These are phyloP conservation scores for Phaseolus lunatus DNA, from an alignment of 306 rosid genomes.

Conservation along the genomic window DNA sequence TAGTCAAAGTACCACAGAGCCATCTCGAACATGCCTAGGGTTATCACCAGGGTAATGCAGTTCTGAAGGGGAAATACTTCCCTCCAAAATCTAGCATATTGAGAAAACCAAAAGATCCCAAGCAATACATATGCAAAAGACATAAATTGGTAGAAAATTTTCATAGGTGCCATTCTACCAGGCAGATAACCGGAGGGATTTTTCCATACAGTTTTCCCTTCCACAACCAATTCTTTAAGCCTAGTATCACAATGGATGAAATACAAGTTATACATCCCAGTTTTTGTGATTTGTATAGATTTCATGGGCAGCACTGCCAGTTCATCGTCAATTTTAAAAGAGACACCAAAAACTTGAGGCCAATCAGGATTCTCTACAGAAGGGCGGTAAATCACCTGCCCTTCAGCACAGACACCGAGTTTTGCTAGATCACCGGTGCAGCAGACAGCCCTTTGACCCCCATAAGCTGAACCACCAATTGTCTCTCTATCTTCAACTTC, in stretches of 20 bases:
- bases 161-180: conserved; percentile 98
- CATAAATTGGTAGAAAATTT: conserved; percentile 87
- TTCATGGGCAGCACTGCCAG: conserved; percentile 60
- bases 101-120: conserved; percentile 93
- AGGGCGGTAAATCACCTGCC: conserved; percentile 79
- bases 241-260: conserved; percentile 90
- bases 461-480: conserved; percentile 96
- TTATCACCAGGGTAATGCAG: conserved; percentile 88
- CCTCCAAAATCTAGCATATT: conserved; percentile 88
- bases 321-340: conserved; percentile 65
- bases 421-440: conserved; percentile 94
- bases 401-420: conserved; percentile 84
- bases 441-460: conserved; percentile 98
- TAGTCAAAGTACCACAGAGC: conserved; percentile 93
- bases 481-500: conserved; percentile 97
- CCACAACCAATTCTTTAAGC: conserved; percentile 74
- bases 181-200: conserved; percentile 91
- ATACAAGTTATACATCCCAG: conserved; percentile 98
- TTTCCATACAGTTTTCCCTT: conserved; percentile 95
- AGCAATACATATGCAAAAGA: conserved; percentile 86
- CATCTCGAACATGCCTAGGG: conserved; percentile 97
- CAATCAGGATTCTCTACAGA: conserved; percentile 72
- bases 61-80: conserved; percentile 92
- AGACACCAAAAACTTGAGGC: conserved; percentile 80
- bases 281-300: conserved; percentile 70